phyloP scores from a whole-genome alignment of 306 rosid genomes.

The Abrus precatorius region DNA sequence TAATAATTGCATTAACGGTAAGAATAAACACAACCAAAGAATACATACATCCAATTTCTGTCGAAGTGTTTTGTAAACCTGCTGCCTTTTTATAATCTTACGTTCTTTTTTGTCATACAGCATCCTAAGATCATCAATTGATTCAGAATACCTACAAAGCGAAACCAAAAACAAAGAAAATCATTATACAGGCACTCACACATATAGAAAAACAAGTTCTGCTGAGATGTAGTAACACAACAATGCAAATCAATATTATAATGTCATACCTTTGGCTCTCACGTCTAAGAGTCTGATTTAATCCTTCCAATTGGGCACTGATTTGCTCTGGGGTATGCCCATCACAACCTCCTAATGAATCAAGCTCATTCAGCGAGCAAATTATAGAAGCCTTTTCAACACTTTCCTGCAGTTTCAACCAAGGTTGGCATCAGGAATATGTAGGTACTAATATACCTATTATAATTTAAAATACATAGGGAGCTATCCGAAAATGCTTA shows the following conservation, averaged over 20 bases:
- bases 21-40: conserved; percentile 35
- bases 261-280: conserved; percentile 71
- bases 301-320: conserved; percentile 69
- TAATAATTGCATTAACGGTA: conserved; percentile 25
- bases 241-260: conserved; percentile 28
- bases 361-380: conserved; percentile 75
- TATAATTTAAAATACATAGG: neutral
- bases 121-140: conserved; percentile 82
- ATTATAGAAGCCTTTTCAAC: conserved; percentile 77
- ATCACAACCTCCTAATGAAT: conserved; percentile 68
- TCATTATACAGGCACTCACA: conserved; percentile 5
- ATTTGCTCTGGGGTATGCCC: conserved; percentile 83
- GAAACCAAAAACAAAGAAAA: conserved; percentile 12
- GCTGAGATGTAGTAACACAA: conserved; percentile 37
- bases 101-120: conserved; percentile 70
- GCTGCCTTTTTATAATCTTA: conserved; percentile 68
- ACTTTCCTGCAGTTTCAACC: conserved; percentile 69
- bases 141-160: conserved; percentile 70
- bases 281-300: conserved; percentile 66
- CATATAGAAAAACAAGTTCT: neutral
- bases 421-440: conserved; percentile 41
- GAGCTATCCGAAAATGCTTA: conserved; percentile 14
- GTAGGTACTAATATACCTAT: conserved; percentile 13
- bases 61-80: conserved; percentile 69
- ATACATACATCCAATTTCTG: conserved; percentile 58